Evolutionary conservation across 1,284 basidiomycete genomes (phyloP), one percentile per base, ranked within the genome.

Genomic region (Phylloboletellus chloephorus): DNA sequence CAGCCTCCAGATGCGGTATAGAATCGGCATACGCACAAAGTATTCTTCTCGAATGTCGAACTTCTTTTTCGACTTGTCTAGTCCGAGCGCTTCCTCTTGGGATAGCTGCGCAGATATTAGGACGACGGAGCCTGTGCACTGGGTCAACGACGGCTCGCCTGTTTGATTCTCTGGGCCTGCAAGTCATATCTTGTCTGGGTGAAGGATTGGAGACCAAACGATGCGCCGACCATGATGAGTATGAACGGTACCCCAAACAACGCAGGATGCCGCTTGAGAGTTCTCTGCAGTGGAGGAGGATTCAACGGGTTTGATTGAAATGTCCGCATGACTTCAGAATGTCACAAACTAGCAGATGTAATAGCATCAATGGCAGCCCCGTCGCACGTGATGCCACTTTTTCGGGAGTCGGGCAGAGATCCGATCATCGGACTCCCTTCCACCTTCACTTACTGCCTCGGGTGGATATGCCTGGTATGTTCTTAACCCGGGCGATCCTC

Each of bases 31-130:
- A 80, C 89, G 64, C 67, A 94, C 91, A 60, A 86, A 98, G 66
- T 98, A 98, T 62, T 97, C 95, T 63, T 97, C 94, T 36, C 90
- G 69, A 17, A 97, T 85, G 63, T 98, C 93, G 45, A 98, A 82
- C 68, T 81, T 86, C 67, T 87, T 88, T 63, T 88, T 74, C 35
- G 83, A 78, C 66, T 76, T 81, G 51, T 81, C 76, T 64, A 97
- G 73, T 4, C 83, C 78, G 31, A 96, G 69, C 54, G 89, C 87
- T 54, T 96, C 83, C 63, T 96, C 88, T 54, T 83, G 84, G 23
- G 76, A 75, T 23, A 98, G 64, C 79, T 89, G 22, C 3, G 11
- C 16, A 13, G 13, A 30, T 7, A 28, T 47, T n/a, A 41, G 29
- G 15, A 29, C 12, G 5, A 17, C 7, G 29, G n/a, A 7, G 26